These are phyloP conservation scores for Garcia nutans DNA, from an alignment of 345 rosid genomes.

Conservation along the genomic window DNA sequence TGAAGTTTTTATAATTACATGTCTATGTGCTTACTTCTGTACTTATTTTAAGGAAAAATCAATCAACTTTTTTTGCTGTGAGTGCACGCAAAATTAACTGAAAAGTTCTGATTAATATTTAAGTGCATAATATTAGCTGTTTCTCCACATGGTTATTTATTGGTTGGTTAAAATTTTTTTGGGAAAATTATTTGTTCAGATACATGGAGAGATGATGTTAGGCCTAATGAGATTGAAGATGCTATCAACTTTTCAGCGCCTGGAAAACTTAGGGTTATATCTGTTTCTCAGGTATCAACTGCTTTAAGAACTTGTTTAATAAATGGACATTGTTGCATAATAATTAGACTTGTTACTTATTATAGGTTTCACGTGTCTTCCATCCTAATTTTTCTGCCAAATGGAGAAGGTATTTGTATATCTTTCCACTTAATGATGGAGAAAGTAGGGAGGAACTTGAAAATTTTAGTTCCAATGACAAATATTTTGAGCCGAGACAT, in stretches of 20 bases:
- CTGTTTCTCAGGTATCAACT: conserved; percentile 62
- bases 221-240: conserved; percentile 55
- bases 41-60: not conserved
- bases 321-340: not conserved
- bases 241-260: conserved; percentile 62
- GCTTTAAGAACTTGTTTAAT: conserved; percentile 4
- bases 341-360: conserved; percentile 13
- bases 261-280: conserved; percentile 63
- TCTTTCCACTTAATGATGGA: conserved; percentile 65
- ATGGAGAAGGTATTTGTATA: conserved; percentile 91
- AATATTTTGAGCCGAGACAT: conserved; percentile 24
- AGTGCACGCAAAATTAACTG: not conserved
- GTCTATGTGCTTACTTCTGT: not conserved
- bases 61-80: not conserved
- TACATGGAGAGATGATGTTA: conserved; percentile 86
- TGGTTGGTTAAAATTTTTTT: conserved; percentile 8
- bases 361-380: conserved; percentile 76
- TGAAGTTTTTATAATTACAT: not conserved
- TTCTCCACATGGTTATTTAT: not conserved
- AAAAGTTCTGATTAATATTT: not conserved
- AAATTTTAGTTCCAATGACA: conserved; percentile 26
- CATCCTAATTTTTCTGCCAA: conserved; percentile 97
- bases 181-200: conserved; percentile 41
- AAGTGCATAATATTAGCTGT: not conserved
- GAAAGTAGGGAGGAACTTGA: conserved; percentile 38